Conservation (phyloP, 352 stramenopile genomes). For the Phytophthora boehmeriae region DNA sequence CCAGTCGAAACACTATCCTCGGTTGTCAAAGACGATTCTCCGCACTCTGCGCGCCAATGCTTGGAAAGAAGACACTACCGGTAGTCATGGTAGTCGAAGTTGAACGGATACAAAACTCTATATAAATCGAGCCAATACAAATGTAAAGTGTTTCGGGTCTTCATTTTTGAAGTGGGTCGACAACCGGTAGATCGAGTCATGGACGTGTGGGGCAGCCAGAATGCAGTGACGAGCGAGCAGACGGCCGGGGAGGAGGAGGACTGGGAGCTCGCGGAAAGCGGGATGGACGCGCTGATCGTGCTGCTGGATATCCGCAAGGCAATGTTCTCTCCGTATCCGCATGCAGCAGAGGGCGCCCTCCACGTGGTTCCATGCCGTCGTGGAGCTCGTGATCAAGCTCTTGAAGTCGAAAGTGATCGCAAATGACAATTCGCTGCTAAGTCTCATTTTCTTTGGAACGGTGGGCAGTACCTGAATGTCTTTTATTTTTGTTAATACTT, state of each 20-base stretch:
- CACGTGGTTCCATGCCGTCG: slow-evolving; percentile 77
- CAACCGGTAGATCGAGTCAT: slow-evolving; percentile 26
- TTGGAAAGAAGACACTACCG: not conserved
- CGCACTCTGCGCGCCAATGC: slow-evolving; percentile 28
- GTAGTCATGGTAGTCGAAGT: not conserved
- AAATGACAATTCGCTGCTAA: slow-evolving; percentile 79
- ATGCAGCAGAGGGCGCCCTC: slow-evolving; percentile 23
- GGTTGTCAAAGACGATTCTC: slow-evolving; percentile 53
- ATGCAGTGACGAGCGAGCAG: slow-evolving; percentile 10
- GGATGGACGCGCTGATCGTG: slow-evolving; percentile 81
- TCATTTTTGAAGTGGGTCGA: slow-evolving; percentile 6
- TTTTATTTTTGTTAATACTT: no score
- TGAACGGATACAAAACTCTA: no score
- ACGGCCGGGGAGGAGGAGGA: slow-evolving; percentile 53
- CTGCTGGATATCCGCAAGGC: slow-evolving; percentile 70
- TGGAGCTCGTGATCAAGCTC: slow-evolving; percentile 71
- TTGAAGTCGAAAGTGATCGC: slow-evolving; percentile 83
- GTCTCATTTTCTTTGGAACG: slow-evolving; percentile 80
- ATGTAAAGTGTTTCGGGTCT: no score
- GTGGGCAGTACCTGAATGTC: slow-evolving; percentile 27
- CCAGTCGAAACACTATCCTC: slow-evolving; percentile 53
- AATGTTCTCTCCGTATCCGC: slow-evolving; percentile 65
- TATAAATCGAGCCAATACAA: no score
- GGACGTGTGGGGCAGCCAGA: slow-evolving; percentile 52
- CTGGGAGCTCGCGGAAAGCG: slow-evolving; percentile 59